Base-by-base conservation (phyloP, 371 early-diverging fungal genomes). In the Rhizopus stolonifer region DNA sequence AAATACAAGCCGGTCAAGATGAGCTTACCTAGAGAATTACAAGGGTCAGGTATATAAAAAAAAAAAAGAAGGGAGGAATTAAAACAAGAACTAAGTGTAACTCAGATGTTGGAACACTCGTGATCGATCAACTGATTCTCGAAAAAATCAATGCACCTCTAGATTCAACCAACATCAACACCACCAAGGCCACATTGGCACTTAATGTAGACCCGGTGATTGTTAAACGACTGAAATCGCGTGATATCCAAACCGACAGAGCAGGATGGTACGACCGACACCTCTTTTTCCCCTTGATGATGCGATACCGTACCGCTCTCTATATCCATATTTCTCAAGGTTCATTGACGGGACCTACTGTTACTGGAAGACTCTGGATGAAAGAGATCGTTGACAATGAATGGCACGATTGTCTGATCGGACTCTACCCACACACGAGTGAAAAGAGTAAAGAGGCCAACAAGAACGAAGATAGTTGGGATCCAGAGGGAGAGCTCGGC, bases 1-100 rank as follows among this genome's bases (percentile, higher is more conserved):
- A 67, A 65, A 15, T 74, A 67, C 39, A 74, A 74, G 44, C 75
- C 75, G 17, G 65, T 71, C n/a, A 64, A 62, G 15, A 43, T 74
- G 33, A 58, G 62, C 3, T 32, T 74, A 3, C 65, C 75, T 13
- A 56, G 62, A 2, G 45, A 60, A 31, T 44, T 72, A 14, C 65
- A 56, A 42, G 67, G 70, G 19, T 23, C 64, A 51, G 61, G 67
- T 70, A 64, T 11, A 38, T 5, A 9, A 38, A 14, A 38, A 38
- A 38, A 46, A 43, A 14, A 13, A 17, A 23, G 23, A 7, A 19
- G 26, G 34, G 4, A 21, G 15, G 0, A 14, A 14, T 7, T 25
- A 15, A n/a, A 47, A 21, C 13, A 52, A 42, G 45, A 29, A 33
- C 18, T 31, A 45, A 22, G 4, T 13, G n/a, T n/a, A 31, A 24